Evolutionary conservation across 2,329 filamentous ascomycete species (phyloP), one percentile per base, ranked within the genome.

Genomic region (Arthrobotrys iridis): DNA sequence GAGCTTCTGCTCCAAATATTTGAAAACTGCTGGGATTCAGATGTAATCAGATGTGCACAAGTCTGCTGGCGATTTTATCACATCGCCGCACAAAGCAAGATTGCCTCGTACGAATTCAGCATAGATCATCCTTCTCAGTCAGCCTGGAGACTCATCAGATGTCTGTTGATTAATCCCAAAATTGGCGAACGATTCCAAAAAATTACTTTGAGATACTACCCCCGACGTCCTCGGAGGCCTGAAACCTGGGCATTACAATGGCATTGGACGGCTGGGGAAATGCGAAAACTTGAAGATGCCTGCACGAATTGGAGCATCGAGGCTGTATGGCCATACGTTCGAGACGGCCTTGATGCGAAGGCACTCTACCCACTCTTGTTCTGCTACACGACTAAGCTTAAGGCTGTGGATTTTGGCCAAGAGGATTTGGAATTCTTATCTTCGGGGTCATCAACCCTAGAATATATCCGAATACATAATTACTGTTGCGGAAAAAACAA

Each of bases 1-100:
- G 62, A 66, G 22, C 18, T 66, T n/a, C 48, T 66, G 4, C 10
- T 35, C 15, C 24, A 45, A 10, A 66, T 66, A 13, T 28, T 66
- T 20, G 33, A 24, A 2, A 10, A 30, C 8, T n/a, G n/a, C n/a
- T n/a, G n/a, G n/a, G n/a, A n/a, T n/a, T n/a, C n/a, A n/a, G 4
- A 11, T 13, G 1, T 2, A 1, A 26, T 66, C 8, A 46, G 15
- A 55, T 15, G 1, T 37, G 30, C n/a, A 13, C 7, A 6, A 13
- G 40, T 33, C 22, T 66, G 35, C 33, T 45, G 4, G 37, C 15
- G 15, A 2, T 24, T 24, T 33, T 6, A 46, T 41, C 43, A 6
- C 26, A 15, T 57, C 26, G 37, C 35, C 37, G 5, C 40, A 40
- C 4, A 11, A 10, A 24, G 15, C 55, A 59, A 43, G 15, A 57